Base-by-base conservation (phyloP, 805 yeast genomes). In the Wickerhamomyces tratensis region DNA sequence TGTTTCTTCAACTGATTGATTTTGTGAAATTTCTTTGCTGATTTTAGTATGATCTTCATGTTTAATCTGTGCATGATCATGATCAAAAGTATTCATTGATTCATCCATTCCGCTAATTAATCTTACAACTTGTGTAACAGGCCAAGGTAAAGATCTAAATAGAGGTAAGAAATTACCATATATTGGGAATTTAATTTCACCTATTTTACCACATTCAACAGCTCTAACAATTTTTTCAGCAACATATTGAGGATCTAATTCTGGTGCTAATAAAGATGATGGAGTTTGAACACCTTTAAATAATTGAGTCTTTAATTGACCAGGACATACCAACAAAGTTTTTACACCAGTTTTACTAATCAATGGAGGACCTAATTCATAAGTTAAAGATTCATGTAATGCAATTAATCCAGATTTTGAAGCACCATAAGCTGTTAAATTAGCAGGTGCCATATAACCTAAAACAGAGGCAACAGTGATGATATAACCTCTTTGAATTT, bases 331-430 rank as follows among this genome's bases (percentile, higher is more conserved):
- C 33, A 91, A 65, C 43, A 91, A 63, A 0, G 95, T 82, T 49
- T 79, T 79, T 14, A 91, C 74, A 2, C 88, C 86, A 5, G 62
- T 56, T 2, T 63, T 58, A 41, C 62, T 64, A 33, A 71, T 55
- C 13, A 75, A 62, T 15, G 53, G 55, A 0, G 74, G 69, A 0
- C 82, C 80, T 29, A 84, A 55, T 58, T 84, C 93, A 53, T 76
- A 77, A 0, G 84, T 76, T 33, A 91, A 63, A 1, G 91, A 79
- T 57, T 86, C 95, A 57, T 89, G 97, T 36, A 88, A 63, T 0
- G 91, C 88, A 41, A 91, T 76, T 29, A 86, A 61, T 0, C 94
- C 97, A 0, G 95, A 81, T 58, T 91, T 91, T 13, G 95, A 76
- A 0, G 97, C 96, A 0, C 96, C 96, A 27, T 20, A 41, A 48